Base-by-base conservation (phyloP, 2,329 filamentous ascomycete species). In the Fusarium acutatum region DNA sequence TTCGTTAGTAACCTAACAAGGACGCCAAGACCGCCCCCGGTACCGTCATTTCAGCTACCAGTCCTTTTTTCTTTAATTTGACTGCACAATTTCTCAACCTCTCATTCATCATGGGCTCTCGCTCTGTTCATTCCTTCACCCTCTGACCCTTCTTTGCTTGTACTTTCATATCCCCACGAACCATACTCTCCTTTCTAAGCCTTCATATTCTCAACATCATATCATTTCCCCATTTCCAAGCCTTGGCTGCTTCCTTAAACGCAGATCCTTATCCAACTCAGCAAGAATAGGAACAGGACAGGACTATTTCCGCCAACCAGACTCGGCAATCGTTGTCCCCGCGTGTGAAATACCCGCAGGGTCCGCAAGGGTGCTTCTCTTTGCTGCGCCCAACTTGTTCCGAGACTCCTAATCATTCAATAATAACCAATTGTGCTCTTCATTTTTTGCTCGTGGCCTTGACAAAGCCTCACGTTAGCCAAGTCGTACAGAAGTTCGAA, bases 391-490 rank as follows among this genome's bases (percentile, higher is more conserved):
- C 72, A 75, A 68, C 70, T 69, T 71, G 57, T 65, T 62, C 69
- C 71, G 61, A 72, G 46, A 53, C 44, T 63, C 26, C 40, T 49
- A 64, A 30, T 58, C 67, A 69, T 54, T 58, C 59, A 34, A 43
- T 50, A 52, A 60, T 63, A 74, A 67, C 76, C 76, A 78, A 78
- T 78, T 78, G 75, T 56, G 61, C 77, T 60, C 69, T 61, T 66
- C 60, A 53, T 35, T 37, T 57, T n/a, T 67, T 58, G 26, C 76
- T 59, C 75, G 76, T 78, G 76, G 66, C 56, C 64, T 66, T 49
- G 46, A 71, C 63, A 43, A 67, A 72, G 56, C 41, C 40, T 64
- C 50, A 38, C 53, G n/a, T 34, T 35, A 61, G 41, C 30, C 20
- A 68, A 69, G 11, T 50, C 54, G 69, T 65, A 67, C 75, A 61